Evolutionary conservation across 2,329 filamentous ascomycete species (phyloP).

Genomic region (Ophiostoma fasciatum): DNA sequence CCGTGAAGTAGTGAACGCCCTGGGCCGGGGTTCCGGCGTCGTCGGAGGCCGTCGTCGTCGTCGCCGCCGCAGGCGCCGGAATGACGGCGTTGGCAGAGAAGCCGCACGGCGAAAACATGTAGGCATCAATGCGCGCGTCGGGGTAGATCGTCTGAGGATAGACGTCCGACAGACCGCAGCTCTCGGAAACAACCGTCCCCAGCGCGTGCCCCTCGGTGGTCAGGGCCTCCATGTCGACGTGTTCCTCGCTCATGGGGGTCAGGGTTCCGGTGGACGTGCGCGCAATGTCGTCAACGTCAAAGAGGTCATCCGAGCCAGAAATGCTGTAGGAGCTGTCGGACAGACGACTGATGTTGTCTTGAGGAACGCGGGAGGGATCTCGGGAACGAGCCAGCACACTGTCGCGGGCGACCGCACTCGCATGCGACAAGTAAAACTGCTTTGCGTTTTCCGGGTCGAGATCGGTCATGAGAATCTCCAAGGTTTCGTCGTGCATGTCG

Average conservation of each 20-base stretch:
- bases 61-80: constrained; percentile 45
- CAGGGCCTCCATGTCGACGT: constrained; percentile 48
- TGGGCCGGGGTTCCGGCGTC: constrained; percentile 34
- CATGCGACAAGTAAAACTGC: constrained; percentile 55
- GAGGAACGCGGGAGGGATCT: constrained; percentile 44
- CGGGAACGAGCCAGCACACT: constrained; percentile 55
- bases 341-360: constrained; percentile 44
- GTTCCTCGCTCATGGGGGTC: constrained; percentile 42
- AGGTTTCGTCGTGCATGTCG: constrained; percentile 55
- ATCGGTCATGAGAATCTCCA: constrained; percentile 60
- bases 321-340: constrained; percentile 32
- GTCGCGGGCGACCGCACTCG: constrained; percentile 79
- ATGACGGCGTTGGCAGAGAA: constrained; percentile 96
- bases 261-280: constrained; percentile 35
- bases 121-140: constrained; percentile 86
- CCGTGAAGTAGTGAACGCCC: constrained; percentile 74
- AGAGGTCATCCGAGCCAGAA: constrained; percentile 37
- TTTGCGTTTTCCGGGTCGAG: constrained; percentile 53
- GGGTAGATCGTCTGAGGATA: constrained; percentile 81
- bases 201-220: constrained; percentile 90
- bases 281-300: constrained; percentile 71
- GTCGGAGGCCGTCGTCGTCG: constrained; percentile 25
- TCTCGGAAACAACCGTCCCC: constrained; percentile 81
- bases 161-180: constrained; percentile 75
- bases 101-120: constrained; percentile 90